phyloP scores from a whole-genome alignment of 1,139 yeast species.

The Pneumocystis jirovecii region DNA sequence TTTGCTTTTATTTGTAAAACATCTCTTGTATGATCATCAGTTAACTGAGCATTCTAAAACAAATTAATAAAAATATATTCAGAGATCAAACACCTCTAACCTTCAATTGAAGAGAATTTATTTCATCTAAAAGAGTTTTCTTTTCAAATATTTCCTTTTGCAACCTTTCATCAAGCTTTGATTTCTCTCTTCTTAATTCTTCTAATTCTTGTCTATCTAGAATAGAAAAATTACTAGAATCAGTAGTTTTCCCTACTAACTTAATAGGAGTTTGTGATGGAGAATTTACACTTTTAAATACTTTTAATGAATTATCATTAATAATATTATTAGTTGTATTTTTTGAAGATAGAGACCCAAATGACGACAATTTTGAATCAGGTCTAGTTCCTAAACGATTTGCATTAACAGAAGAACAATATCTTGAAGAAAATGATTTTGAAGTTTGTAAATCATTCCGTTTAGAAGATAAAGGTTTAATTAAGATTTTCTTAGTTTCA shows the following conservation, averaged over 20 bases:
- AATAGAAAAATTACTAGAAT: slow-evolving; percentile 20
- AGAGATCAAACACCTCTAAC: slow-evolving; percentile 23
- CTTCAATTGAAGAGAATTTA: background rate
- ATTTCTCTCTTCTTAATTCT: slow-evolving; percentile 38
- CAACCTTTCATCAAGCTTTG: slow-evolving; percentile 34
- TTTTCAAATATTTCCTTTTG: slow-evolving; percentile 28
- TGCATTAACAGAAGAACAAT: background rate
- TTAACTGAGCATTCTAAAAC: slow-evolving; percentile 31
- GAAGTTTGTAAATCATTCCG: background rate
- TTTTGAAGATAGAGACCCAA: background rate
- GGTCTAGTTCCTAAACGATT: background rate
- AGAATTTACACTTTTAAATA: slow-evolving; percentile 9
- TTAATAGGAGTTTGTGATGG: slow-evolving; percentile 11
- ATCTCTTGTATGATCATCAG: slow-evolving; percentile 33
- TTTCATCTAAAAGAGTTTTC: slow-evolving; percentile 6
- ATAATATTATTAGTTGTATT: background rate
- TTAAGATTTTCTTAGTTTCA: background rate
- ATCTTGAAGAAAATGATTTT: background rate
- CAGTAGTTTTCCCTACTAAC: slow-evolving; percentile 17
- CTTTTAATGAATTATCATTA: background rate
- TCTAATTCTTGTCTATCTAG: slow-evolving; percentile 36
- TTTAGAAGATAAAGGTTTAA: background rate
- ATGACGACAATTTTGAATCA: background rate
- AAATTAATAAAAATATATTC: background rate
- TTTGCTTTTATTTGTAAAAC: slow-evolving; percentile 18